Conservation (phyloP, 208 protist species). For the Leishmania turanica region DNA sequence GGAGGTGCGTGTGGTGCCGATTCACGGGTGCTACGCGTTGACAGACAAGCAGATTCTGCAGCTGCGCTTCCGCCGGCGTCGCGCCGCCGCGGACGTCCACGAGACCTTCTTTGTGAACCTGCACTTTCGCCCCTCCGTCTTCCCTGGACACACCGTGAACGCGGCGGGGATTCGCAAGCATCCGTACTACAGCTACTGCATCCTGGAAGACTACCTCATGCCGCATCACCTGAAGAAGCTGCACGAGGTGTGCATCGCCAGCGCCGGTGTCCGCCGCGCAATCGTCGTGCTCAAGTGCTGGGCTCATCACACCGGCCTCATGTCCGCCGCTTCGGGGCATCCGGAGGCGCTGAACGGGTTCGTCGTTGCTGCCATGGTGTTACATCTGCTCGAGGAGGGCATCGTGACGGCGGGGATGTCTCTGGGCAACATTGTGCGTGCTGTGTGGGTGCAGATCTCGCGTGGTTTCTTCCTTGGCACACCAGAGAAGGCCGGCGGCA, state of each 20-base stretch:
- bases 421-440: slow-evolving; percentile 73
- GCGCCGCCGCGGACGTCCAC: slow-evolving; percentile 4
- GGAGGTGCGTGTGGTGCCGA: slow-evolving; percentile 52
- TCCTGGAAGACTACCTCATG: slow-evolving; percentile 86
- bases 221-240: slow-evolving; percentile 70
- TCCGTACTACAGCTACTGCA: slow-evolving; percentile 77
- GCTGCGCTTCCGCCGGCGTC: slow-evolving; percentile 56
- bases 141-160: slow-evolving; percentile 55
- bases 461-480: slow-evolving; percentile 50
- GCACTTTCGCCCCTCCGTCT: slow-evolving; percentile 62
- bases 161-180: slow-evolving; percentile 67
- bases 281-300: slow-evolving; percentile 88
- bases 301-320: slow-evolving; percentile 81
- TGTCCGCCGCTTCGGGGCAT: slow-evolving; percentile 61
- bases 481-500: background rate
- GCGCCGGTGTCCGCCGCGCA: slow-evolving; percentile 54
- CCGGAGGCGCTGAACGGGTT: slow-evolving; percentile 83
- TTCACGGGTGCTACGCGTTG: slow-evolving; percentile 64
- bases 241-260: slow-evolving; percentile 69
- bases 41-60: slow-evolving; percentile 63
- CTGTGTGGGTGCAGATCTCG: slow-evolving; percentile 77
- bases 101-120: slow-evolving; percentile 76
- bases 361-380: slow-evolving; percentile 66
- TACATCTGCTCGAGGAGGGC: slow-evolving; percentile 72
- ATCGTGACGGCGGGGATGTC: slow-evolving; percentile 70